Evolutionary conservation across 768 basidiomycete genomes (phyloP), one percentile per base, ranked within the genome.

Genomic region (Rickenella mellea): DNA sequence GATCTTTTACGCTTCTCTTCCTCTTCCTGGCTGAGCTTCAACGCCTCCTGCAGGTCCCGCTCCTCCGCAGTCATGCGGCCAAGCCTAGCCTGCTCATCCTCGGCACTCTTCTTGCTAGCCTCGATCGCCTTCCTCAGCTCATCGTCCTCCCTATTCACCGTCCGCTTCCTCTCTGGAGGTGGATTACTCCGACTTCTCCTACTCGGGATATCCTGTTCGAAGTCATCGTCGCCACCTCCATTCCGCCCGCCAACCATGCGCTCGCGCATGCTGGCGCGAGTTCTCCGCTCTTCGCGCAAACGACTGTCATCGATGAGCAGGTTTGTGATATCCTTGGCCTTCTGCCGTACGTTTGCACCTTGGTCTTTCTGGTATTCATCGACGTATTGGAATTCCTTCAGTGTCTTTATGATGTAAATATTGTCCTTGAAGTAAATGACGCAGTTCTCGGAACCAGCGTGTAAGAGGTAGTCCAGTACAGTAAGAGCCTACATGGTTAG

Each of bases 381-480:
- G 44, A 94, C 61, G 56, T 80, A 96, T 53, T 98, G 94, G 64
- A 99, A 99, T 62, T 99, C 96, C 61, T 97, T 94, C 46, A 99
- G 77, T 2, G 94, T 98, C 71, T 98, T 98, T 76, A 99, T 80
- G 59, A 98, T 76, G 63, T 98, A 99, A 47, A 96, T 64, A 57
- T 99, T 98, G 61, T 99, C 93, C 37, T 80, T 80, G 71, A 98
- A 98, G 67, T 99, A 99, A 56, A 96, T 86, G 46, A 98, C 91
- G 17, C 97, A 93, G 59, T 99, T 97, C 64, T 98, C 96, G 1
- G 89, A 92, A 29, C 96, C 96, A 46, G 91, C 86, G 56, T 98
- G 94, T 21, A 99, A 74, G 44, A 85, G 81, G 56, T 99, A 98
- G 62, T 98, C 96, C 27, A 99, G 78, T 4, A 98, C 76, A 0